Conservation (phyloP, 805 yeast genomes). For the Schwanniomyces occidentalis region DNA sequence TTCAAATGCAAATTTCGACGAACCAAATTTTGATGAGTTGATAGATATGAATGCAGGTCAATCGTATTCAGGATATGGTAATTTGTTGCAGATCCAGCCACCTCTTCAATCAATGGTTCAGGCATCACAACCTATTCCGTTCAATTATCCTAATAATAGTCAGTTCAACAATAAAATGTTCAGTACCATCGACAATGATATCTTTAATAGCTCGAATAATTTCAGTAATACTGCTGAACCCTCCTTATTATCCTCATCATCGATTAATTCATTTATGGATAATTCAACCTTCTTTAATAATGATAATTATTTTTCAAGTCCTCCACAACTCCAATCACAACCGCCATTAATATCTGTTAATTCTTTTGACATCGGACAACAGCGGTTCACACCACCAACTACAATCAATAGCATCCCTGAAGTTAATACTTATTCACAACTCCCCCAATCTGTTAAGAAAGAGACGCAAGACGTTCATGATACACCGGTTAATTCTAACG, state of each 20-base stretch:
- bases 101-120: too few relatives aligned
- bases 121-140: too few relatives aligned
- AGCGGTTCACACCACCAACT: too few relatives aligned
- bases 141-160: too few relatives aligned
- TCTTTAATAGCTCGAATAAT: background rate
- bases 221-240: conserved; percentile 6
- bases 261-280: too few relatives aligned
- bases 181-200: conserved; percentile 2
- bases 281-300: too few relatives aligned
- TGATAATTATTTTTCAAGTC: conserved; percentile 1
- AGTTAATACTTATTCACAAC: too few relatives aligned
- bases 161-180: conserved; percentile 5
- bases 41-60: conserved; percentile 1
- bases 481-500: background rate
- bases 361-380: conserved; percentile 7
- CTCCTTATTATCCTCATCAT: conserved; percentile 5
- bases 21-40: conserved; percentile 4
- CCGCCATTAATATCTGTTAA: conserved; percentile 5
- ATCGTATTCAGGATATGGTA: background rate
- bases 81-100: too few relatives aligned
- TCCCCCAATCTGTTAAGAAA: too few relatives aligned
- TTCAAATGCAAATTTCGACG: conserved; percentile 4
- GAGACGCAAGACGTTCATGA: too few relatives aligned
- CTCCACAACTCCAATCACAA: conserved; percentile 2
- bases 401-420: too few relatives aligned